Evolutionary conservation across 495 filamentous ascomycete species (phyloP), one percentile per base, ranked within the genome.

Genomic region (Penicillium dipodomyicola): DNA sequence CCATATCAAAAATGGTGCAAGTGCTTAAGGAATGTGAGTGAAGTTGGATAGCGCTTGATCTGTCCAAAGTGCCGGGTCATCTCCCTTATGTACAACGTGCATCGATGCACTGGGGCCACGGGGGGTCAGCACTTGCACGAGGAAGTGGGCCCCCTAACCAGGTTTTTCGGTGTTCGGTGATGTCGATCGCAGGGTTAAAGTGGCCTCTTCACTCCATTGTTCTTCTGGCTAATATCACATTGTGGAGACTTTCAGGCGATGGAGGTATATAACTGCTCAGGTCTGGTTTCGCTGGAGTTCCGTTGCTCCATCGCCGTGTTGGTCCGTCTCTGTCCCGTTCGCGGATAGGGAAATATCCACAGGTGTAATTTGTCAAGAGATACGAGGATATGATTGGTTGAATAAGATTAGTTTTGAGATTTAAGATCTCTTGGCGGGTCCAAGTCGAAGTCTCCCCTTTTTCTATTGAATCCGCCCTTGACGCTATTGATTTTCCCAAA

Each of bases 11-110:
- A 41, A 54, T 25, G 23, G 37, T 30, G 29, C 51, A 56, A 61
- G 50, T 51, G 54, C 55, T 62, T 22, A 72, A 72, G 47, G 69
- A 70, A 52, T 55, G 67, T 71, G 52, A 48, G 56, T 58, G 49
- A 59, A 67, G 67, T 70, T 72, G 64, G 67, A 50, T 59, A 67
- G 62, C 63, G 52, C 52, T 54, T 54, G 23, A 17, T 8, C 10
- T 0, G 14, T 22, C 42, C 52, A 37, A 12, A 39, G 15, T 20
- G 29, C 32, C 33, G 52, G 52, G 52, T 54, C 42, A 12, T n/a
- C 20, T 45, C 23, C 23, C 39, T 54, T 46, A 54, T 37, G 35
- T 39, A 39, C 35, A 6, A 20, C 20, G 20, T 32, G 29, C 29
- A 30, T 30, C 29, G 29, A 30, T 10, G 30, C 3, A 12, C 30